Percentiles rank a stretch among this genome's conserved stretches.
phyloP scores from a whole-genome alignment of 805 yeast species.

The Wickerhamomyces chambardii region DNA sequence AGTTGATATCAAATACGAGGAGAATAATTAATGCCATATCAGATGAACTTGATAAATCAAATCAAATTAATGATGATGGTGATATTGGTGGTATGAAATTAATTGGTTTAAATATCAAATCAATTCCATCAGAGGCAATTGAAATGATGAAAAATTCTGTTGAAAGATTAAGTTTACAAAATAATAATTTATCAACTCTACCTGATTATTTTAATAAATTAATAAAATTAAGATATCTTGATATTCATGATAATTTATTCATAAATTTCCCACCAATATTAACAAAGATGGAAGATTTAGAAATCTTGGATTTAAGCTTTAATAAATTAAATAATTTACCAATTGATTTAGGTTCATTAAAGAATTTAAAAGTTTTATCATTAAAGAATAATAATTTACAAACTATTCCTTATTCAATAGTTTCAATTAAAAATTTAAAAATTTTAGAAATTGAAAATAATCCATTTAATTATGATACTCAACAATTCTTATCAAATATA shows the following conservation, averaged over 20 bases:
- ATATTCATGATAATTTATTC: conserved; percentile 54
- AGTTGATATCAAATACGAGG: background rate
- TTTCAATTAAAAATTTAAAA: conserved; percentile 40
- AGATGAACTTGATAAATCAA: conserved; percentile 14
- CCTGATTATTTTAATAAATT: conserved; percentile 39
- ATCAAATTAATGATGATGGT: conserved; percentile 8
- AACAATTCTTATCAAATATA: conserved; percentile 25
- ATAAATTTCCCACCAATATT: conserved; percentile 41
- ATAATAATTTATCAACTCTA: conserved; percentile 35
- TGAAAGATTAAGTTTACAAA: conserved; percentile 45
- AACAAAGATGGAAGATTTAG: conserved; percentile 32
- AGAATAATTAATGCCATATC: conserved; percentile 10
- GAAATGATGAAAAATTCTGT: conserved; percentile 26
- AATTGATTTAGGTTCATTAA: conserved; percentile 27
- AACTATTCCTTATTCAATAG: conserved; percentile 42
- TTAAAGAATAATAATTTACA: conserved; percentile 50
- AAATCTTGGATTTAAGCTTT: conserved; percentile 56
- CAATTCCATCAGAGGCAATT: conserved; percentile 28
- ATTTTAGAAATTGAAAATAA: conserved; percentile 56
- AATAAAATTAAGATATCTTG: conserved; percentile 45
- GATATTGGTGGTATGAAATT: conserved; percentile 22
- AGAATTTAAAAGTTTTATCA: conserved; percentile 46
- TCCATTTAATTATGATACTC: conserved; percentile 45
- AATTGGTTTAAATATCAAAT: conserved; percentile 26
- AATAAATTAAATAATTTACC: conserved; percentile 47